Evolutionary conservation across 257 asterid genomes (phyloP).

Genomic region (Asclepias syriaca): DNA sequence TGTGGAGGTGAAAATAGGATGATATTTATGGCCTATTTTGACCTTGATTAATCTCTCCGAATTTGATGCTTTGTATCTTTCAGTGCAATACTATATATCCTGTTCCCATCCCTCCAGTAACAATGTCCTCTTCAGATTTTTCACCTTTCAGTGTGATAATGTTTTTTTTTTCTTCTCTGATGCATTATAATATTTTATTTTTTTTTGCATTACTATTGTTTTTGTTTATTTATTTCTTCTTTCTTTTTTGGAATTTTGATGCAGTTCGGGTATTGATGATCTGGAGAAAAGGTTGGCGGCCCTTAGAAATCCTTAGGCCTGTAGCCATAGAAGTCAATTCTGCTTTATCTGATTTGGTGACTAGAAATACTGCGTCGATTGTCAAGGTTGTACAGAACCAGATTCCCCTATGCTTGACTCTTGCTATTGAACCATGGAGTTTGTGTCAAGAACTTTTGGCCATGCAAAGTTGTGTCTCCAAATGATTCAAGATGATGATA

Average conservation of each 20-base stretch:
- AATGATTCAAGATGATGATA: background rate
- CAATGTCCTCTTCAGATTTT: background rate
- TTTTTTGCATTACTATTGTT: background rate
- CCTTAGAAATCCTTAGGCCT: constrained; percentile 57
- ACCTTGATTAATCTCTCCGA: background rate
- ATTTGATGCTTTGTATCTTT: background rate
- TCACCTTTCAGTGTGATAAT: background rate
- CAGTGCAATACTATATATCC: no score
- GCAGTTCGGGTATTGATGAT: constrained; percentile 62
- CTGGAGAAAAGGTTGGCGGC: constrained; percentile 84
- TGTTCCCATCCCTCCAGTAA: background rate
- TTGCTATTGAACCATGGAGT: constrained; percentile 9
- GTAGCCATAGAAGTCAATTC: background rate
- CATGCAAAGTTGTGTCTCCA: constrained; percentile 1
- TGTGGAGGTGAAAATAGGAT: background rate
- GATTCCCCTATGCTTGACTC: background rate
- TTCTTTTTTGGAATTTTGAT: constrained; percentile 4
- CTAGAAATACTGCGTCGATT: background rate
- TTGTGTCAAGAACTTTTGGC: background rate
- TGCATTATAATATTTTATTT: background rate
- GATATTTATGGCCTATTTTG: background rate
- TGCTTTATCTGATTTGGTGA: background rate
- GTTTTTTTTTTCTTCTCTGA: no score
- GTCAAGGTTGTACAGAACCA: background rate
- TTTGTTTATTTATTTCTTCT: background rate